Conservation (phyloP, 2,329 filamentous ascomycete species). For the Fusarium sp. region DNA sequence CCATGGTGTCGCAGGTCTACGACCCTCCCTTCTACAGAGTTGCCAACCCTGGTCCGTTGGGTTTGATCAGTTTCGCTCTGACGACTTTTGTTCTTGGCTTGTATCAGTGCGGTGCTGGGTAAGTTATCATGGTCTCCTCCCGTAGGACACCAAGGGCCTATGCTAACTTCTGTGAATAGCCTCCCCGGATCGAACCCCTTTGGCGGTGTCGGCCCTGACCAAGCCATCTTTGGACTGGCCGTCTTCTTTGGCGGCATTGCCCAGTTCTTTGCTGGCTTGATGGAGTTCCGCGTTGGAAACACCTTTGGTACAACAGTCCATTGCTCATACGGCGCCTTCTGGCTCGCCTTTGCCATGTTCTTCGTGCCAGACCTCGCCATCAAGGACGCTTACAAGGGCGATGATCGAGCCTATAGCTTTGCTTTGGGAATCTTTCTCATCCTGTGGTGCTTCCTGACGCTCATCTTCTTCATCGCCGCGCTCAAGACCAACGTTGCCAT, state of each 20-base stretch:
- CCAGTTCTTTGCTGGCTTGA: constrained; percentile 74
- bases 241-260: constrained; percentile 71
- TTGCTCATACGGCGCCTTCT: constrained; percentile 71
- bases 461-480: constrained; percentile 65
- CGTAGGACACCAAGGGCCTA: no score
- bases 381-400: constrained; percentile 54
- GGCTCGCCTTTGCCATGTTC: constrained; percentile 69
- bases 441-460: constrained; percentile 69
- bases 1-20: constrained; percentile 49
- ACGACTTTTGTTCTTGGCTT: constrained; percentile 70
- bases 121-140: constrained; percentile 42
- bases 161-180: constrained; percentile 28
- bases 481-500: constrained; percentile 69
- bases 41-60: constrained; percentile 69
- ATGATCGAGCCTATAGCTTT: constrained; percentile 55
- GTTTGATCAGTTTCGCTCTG: constrained; percentile 71
- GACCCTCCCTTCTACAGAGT: constrained; percentile 55
- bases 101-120: constrained; percentile 60
- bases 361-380: constrained; percentile 64
- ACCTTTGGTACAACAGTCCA: constrained; percentile 71
- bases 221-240: constrained; percentile 50
- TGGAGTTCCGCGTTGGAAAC: constrained; percentile 65
- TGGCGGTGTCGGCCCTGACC: constrained; percentile 48
- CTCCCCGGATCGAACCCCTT: constrained; percentile 49
- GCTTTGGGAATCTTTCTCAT: constrained; percentile 69